Base-by-base conservation (phyloP, 2,329 filamentous ascomycete genomes). In the Penicillium sp. region DNA sequence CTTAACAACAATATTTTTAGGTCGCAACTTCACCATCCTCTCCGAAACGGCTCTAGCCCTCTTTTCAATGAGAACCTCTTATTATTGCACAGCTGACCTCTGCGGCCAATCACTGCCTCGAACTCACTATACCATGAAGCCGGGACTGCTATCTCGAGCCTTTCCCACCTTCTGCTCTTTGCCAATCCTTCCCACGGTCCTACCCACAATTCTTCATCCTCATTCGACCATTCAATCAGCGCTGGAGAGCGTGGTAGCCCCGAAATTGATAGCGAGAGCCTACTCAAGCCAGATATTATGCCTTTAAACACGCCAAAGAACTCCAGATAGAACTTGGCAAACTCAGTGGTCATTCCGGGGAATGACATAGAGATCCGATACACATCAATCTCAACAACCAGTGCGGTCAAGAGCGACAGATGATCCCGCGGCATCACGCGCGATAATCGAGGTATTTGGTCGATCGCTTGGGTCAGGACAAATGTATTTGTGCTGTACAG, bases 301-400 rank as follows among this genome's bases (percentile, higher is more conserved):
- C 30, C 26, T 11, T 62, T 60, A 17, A 62, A 13, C 5, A 8
- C 26, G 3, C 41, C 3, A 17, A 62, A 64, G 9, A 57, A 64
- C 11, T 11, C 13, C 13, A 44, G 35, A 17, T 41, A 41, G 11
- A 13, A 41, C 15, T 15, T 9, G 35, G 35, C 35, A 41, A 64
- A 62, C 3, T 17, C 4, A 1, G 9, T 23, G 1, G 60, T 53
- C 48, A 62, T 60, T 26, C 49, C 19, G 6, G 60, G 60, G 0
- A 48, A 52, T 4, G 41, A 23, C 30, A 47, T 62, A 1, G 31
- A 55, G 11, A 46, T 49, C 3, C 56, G 56, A 45, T 62, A 64
- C 17, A 62, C 48, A 26, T 64, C 60, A n/a, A 64, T 62, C 17
- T 64, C 63, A 35, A 64, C 19, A 23, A 23, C 29, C 21, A 64